These are phyloP conservation scores for Rehmannia glutinosa DNA, from an alignment of 257 asterid genomes.

Conservation along the genomic window DNA sequence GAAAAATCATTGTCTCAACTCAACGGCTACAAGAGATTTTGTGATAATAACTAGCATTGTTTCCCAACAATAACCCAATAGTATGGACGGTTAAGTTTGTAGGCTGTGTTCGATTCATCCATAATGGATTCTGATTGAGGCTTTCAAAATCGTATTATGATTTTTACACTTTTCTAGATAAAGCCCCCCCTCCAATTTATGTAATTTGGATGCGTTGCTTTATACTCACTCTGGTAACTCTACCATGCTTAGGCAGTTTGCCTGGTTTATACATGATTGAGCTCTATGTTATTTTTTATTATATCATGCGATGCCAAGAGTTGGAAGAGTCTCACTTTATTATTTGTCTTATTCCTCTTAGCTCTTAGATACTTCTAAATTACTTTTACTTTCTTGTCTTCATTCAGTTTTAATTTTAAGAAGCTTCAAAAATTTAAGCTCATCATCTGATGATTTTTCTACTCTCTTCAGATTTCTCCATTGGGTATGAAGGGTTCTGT, in stretches of 20 bases:
- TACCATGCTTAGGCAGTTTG: neutral
- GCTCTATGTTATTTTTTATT: neutral
- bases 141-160: too few relatives aligned
- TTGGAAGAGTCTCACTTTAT: neutral
- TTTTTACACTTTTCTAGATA: neutral
- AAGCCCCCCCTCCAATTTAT: neutral
- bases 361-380: neutral
- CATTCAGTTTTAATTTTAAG: neutral
- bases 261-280: neutral
- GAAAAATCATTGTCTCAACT: too few relatives aligned
- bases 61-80: too few relatives aligned
- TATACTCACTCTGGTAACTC: neutral
- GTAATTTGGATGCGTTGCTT: neutral
- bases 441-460: neutral
- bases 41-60: too few relatives aligned
- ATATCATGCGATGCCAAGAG: neutral
- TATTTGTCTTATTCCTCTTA: neutral
- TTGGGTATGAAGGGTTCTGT: slow-evolving; percentile 59
- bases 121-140: too few relatives aligned
- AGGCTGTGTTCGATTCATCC: too few relatives aligned
- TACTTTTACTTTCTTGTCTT: neutral
- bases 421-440: neutral
- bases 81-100: too few relatives aligned
- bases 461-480: slow-evolving; percentile 51
- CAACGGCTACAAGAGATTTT: too few relatives aligned